A percentile compares a stretch with the other conserved stretches of the same genome.
Conservation (phyloP, 345 rosid genomes). For the thale cress (Arabidopsis thaliana) region TAIR10.1 NC_003076.8:18316501-18317000, state of each 20-base stretch:
- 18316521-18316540: too few relatives aligned
- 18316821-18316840: slow-evolving; percentile 30
- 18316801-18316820: background rate
- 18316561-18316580: too few relatives aligned
- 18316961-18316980: background rate
- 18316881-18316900: slow-evolving; percentile 25
- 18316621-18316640: too few relatives aligned
- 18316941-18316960: slow-evolving; percentile 16
- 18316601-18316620: too few relatives aligned
- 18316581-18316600: too few relatives aligned
- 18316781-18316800: slow-evolving; percentile 10
- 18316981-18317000: background rate
- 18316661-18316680: slow-evolving; percentile 7
- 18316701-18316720: slow-evolving; percentile 3
- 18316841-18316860: slow-evolving; percentile 13
- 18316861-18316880: background rate
- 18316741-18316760: slow-evolving; percentile 6
- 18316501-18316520: too few relatives aligned
- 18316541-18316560: too few relatives aligned
- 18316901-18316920: slow-evolving; percentile 15
- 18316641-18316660: too few relatives aligned
- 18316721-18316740: background rate
- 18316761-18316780: slow-evolving; percentile 7
- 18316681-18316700: background rate
- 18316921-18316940: background rate